Evolutionary conservation across 2,329 filamentous ascomycete species (phyloP).

Genomic region (Chaetomiaceae sp.): DNA sequence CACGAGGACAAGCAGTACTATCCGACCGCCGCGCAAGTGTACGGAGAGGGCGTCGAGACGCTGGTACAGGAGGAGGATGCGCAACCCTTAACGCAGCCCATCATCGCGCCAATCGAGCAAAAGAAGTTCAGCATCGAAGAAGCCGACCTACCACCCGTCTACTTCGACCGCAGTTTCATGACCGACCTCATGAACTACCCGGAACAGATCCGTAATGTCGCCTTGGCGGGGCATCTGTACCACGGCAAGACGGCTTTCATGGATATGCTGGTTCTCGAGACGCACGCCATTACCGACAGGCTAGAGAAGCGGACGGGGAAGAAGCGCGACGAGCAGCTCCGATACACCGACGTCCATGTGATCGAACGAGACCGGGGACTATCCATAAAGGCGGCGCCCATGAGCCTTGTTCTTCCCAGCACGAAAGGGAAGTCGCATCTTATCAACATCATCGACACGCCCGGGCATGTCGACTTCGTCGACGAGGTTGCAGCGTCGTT

Average conservation of each 20-base stretch:
- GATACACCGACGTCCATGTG: constrained; percentile 90
- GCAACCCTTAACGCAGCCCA: constrained; percentile 84
- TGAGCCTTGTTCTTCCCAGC: constrained; percentile 84
- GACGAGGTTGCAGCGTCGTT: constrained; percentile 90
- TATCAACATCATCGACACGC: constrained; percentile 91
- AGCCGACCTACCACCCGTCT: constrained; percentile 79
- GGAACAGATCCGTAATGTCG: constrained; percentile 88
- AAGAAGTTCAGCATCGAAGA: constrained; percentile 97
- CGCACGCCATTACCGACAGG: constrained; percentile 76
- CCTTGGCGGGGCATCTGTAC: constrained; percentile 85
- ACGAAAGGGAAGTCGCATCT: constrained; percentile 93
- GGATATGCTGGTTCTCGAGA: constrained; percentile 96
- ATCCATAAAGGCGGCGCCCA: constrained; percentile 87
- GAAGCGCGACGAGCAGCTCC: constrained; percentile 78
- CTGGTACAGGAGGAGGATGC: constrained; percentile 96
- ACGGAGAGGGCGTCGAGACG: constrained; percentile 90
- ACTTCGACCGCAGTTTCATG: constrained; percentile 87
- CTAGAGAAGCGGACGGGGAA: constrained; percentile 75
- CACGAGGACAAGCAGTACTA: constrained; percentile 99
- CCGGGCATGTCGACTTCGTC: constrained; percentile 96
- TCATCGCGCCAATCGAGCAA: constrained; percentile 84
- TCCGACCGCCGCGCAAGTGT: constrained; percentile 93
- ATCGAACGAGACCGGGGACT: constrained; percentile 84
- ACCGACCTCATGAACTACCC: constrained; percentile 94
- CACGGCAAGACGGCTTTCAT: constrained; percentile 98